Percentiles rank a stretch among this genome's conserved stretches.
Evolutionary conservation across 345 rosid species (phyloP).

Genomic region (Leavenworthia alabamica): DNA sequence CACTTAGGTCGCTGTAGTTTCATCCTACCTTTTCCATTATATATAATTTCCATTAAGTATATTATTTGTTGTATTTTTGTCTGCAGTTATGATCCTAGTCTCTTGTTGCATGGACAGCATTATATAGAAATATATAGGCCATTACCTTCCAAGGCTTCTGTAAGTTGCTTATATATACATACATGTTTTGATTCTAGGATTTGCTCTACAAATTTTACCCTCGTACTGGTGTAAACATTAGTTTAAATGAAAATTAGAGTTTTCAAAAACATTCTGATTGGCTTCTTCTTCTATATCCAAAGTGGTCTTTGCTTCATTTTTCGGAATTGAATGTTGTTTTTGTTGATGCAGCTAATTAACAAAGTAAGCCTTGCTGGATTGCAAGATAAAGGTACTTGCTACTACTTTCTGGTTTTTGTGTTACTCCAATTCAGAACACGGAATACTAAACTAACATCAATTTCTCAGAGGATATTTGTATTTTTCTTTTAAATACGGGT

Average conservation of each 20-base stretch:
- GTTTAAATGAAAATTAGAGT: neutral
- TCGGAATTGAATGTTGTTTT: slow-evolving; percentile 7
- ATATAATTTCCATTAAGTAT: too few relatives aligned
- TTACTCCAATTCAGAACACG: neutral
- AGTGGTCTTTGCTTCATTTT: neutral
- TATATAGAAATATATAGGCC: slow-evolving; percentile 77
- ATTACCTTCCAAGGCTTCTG: slow-evolving; percentile 60
- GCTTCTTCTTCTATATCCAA: neutral
- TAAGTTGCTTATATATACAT: slow-evolving; percentile 31
- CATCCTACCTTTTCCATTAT: neutral
- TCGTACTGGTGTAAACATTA: neutral
- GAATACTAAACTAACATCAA: neutral
- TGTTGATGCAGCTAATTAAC: slow-evolving; percentile 50
- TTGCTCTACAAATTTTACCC: neutral
- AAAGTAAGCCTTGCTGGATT: slow-evolving; percentile 66
- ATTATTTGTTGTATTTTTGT: neutral
- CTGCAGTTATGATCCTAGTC: slow-evolving; percentile 60
- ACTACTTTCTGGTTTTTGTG: neutral
- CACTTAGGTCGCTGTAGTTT: neutral
- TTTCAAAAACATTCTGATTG: neutral
- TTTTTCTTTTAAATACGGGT: neutral
- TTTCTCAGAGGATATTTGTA: neutral
- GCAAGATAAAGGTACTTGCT: slow-evolving; percentile 76
- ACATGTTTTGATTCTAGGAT: neutral
- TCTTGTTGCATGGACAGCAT: slow-evolving; percentile 85